A percentile compares a stretch with the other conserved stretches of the same genome.
phyloP scores from a whole-genome alignment of 2,329 filamentous ascomycete species.

The Alternaria gansuensis region DNA sequence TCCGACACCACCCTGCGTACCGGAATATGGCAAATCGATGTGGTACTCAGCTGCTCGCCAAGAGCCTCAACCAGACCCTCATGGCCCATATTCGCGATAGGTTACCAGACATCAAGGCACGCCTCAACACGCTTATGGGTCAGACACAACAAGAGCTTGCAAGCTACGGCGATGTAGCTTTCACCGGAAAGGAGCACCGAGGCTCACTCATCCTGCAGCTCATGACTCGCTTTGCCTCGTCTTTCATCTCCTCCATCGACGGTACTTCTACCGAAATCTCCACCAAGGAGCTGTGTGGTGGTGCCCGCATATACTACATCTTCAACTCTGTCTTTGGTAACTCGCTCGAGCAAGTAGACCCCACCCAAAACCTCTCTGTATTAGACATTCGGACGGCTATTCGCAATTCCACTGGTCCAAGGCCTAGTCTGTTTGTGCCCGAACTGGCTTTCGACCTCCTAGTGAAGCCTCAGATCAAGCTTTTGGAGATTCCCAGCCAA shows the following conservation, averaged over 20 bases:
- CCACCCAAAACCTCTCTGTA: slow-evolving; percentile 91
- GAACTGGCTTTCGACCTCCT: slow-evolving; percentile 97
- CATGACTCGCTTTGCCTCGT: slow-evolving; percentile 97
- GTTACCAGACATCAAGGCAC: slow-evolving; percentile 95
- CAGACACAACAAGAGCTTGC: slow-evolving; percentile 98
- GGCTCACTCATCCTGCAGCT: slow-evolving; percentile 94
- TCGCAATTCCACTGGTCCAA: slow-evolving; percentile 94
- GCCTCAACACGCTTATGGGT: slow-evolving; percentile 98
- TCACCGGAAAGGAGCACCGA: slow-evolving; percentile 95
- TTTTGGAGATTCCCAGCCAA: slow-evolving; percentile 92
- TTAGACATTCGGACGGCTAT: slow-evolving; percentile 97
- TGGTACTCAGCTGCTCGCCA: slow-evolving; percentile 92
- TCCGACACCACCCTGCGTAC: slow-evolving; percentile 96
- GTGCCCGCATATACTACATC: slow-evolving; percentile 96
- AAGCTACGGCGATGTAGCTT: slow-evolving; percentile 97
- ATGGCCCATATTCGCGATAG: slow-evolving; percentile 97
- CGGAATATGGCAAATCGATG: slow-evolving; percentile 93
- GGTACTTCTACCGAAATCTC: slow-evolving; percentile 98
- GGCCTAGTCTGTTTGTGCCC: slow-evolving; percentile 94
- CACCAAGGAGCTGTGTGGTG: slow-evolving; percentile 95
- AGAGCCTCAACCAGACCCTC: slow-evolving; percentile 91
- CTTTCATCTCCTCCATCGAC: slow-evolving; percentile 98
- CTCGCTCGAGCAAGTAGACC: slow-evolving; percentile 93
- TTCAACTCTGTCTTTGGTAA: slow-evolving; percentile 99
- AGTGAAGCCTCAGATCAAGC: slow-evolving; percentile 98